Evolutionary conservation across 176 grass and related monocot species (phyloP).

Genomic region (Bromus sterilis): DNA sequence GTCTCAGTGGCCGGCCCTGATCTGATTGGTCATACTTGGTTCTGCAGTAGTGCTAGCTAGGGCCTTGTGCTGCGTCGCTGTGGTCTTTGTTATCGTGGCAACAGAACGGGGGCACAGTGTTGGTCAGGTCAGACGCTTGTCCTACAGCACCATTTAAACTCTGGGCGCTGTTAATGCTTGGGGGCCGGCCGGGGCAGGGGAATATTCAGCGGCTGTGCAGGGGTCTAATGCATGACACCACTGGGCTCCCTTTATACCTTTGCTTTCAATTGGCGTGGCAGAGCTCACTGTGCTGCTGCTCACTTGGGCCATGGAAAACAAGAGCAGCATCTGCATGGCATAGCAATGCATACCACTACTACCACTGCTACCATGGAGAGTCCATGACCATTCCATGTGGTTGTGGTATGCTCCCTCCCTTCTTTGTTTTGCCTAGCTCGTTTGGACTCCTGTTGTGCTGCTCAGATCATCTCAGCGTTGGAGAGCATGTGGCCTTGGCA

Average conservation of each 20-base stretch:
- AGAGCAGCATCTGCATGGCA: not conserved
- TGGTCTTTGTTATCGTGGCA: not conserved
- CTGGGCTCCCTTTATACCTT: slow-evolving; percentile 37
- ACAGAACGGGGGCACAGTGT: slow-evolving; percentile 10
- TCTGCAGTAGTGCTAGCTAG: not conserved
- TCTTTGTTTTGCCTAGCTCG: not conserved
- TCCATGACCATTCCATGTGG: too few species aligned
- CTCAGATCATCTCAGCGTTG: slow-evolving; percentile 2
- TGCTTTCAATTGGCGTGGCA: slow-evolving; percentile 34
- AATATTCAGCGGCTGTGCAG: slow-evolving; percentile 53
- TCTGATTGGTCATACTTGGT: slow-evolving; percentile 1
- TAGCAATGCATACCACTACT: not conserved
- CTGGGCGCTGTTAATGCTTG: slow-evolving; percentile 33
- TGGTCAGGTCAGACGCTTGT: not conserved
- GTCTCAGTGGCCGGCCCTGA: not conserved
- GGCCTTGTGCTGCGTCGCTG: not conserved
- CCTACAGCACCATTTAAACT: slow-evolving; percentile 28
- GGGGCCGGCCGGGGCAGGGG: slow-evolving; percentile 12
- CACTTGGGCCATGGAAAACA: not conserved
- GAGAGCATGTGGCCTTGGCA: not conserved
- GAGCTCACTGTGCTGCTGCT: not conserved
- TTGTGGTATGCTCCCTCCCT: not conserved
- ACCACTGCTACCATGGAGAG: not conserved
- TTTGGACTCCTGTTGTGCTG: not conserved
- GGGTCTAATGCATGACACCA: slow-evolving; percentile 35